Conservation (phyloP, 129 eudicot genomes). For the Helianthus annuus region HanXRQr2.0-SUNRISE NC_035449.2:142878021-142878520, state of each 20-base stretch:
- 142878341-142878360: too few species aligned
- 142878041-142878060: constrained; percentile 91
- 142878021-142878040: constrained; percentile 78
- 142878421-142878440: neutral
- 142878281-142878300: neutral
- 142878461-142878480: neutral
- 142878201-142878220: neutral
- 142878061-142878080: constrained; percentile 92
- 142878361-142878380: too few species aligned
- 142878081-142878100: constrained; percentile 99
- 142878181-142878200: constrained; percentile 9
- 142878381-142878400: neutral
- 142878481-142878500: too few species aligned
- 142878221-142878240: neutral
- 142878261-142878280: neutral
- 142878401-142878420: neutral
- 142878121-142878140: constrained; percentile 32
- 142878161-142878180: neutral
- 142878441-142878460: neutral
- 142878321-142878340: too few species aligned
- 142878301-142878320: neutral
- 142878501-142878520: too few species aligned
- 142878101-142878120: constrained; percentile 99
- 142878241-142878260: neutral
- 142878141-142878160: constrained; percentile 8